Conservation (phyloP, 2,329 filamentous ascomycete genomes). For the Paraphoma sp. region DNA sequence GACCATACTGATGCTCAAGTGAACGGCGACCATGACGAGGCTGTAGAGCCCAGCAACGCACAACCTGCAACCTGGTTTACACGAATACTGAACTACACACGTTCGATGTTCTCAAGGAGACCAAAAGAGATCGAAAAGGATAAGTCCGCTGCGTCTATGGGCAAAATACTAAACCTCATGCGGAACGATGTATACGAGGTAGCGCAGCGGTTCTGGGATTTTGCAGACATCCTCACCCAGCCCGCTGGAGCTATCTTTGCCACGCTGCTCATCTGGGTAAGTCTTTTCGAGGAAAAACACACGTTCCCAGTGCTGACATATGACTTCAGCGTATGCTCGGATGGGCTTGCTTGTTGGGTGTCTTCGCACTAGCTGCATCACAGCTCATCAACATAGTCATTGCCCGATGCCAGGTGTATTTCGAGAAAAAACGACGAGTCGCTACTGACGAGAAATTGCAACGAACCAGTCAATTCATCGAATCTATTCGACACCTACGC, state of each 20-base stretch:
- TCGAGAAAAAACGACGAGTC: constrained; percentile 73
- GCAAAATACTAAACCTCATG: constrained; percentile 89
- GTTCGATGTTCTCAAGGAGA: constrained; percentile 25
- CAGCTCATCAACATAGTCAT: constrained; percentile 74
- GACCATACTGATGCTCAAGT: constrained; percentile 21
- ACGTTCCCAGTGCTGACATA: no score
- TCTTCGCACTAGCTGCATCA: constrained; percentile 71
- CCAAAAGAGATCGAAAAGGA: constrained; percentile 34
- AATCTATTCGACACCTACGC: constrained; percentile 79
- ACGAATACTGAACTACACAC: constrained; percentile 14
- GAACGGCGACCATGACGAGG: constrained; percentile 18
- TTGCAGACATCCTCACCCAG: constrained; percentile 75
- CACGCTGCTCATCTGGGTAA: constrained; percentile 69
- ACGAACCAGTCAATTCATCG: constrained; percentile 83
- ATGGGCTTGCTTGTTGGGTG: constrained; percentile 76
- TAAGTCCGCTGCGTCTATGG: constrained; percentile 76
- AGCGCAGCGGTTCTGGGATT: constrained; percentile 86
- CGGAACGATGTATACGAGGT: constrained; percentile 83
- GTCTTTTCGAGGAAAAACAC: no score
- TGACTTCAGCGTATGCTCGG: constrained; percentile 69
- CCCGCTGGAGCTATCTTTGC: constrained; percentile 80
- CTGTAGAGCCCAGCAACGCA: constrained; percentile 5
- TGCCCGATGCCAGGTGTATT: constrained; percentile 69
- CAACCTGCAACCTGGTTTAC: constrained; percentile 9
- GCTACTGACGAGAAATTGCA: constrained; percentile 82